Base-by-base conservation (phyloP, 208 protist genomes). In the Trypanosoma lewisi region DNA sequence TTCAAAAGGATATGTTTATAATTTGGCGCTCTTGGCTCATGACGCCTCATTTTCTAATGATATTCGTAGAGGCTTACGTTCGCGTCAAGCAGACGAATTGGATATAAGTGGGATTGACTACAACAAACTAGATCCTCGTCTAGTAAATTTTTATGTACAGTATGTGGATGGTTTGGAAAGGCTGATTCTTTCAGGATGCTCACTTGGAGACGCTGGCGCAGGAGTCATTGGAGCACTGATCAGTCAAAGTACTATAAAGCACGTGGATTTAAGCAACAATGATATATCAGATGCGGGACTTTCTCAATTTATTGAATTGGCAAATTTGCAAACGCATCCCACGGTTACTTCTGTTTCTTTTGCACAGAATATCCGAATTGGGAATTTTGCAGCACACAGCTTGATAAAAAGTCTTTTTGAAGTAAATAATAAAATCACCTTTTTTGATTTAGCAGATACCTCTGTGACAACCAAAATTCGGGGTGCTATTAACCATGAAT, bases 151-250 rank as follows among this genome's bases (percentile, higher is more conserved):
- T 60, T 60, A 87, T 42, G 53, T 89, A 9, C 57, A 73, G 9
- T 44, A 82, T 19, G 62, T 87, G 0, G 41, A 62, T 9, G 77
- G 69, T 11, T 62, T 90, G 3, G 59, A 77, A 57, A 63, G 30
- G 28, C 61, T 90, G 17, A 83, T 83, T 66, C 80, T 94, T 72
- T 82, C 78, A 31, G 67, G 71, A 25, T 78, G 77, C 23, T 68
- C 68, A 39, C 27, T 78, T 14, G 77, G 84, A 23, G 75, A 82
- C 45, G 69, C 55, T 8, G 82, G 77, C 25, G 61, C 77, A 37
- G 64, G 63, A 23, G 50, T 64, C 1, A 77, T 90, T 52, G 84
- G 78, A 16, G 52, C 66, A 19, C 42, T 88, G 27, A 19, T 91
- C 3, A 87, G 82, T 50, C 50, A 80, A 33, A 83, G 78, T 56